These are phyloP conservation scores for Paraphysoderma sedebokerense DNA, from an alignment of 371 early-diverging fungal genomes.

Conservation along the genomic window DNA sequence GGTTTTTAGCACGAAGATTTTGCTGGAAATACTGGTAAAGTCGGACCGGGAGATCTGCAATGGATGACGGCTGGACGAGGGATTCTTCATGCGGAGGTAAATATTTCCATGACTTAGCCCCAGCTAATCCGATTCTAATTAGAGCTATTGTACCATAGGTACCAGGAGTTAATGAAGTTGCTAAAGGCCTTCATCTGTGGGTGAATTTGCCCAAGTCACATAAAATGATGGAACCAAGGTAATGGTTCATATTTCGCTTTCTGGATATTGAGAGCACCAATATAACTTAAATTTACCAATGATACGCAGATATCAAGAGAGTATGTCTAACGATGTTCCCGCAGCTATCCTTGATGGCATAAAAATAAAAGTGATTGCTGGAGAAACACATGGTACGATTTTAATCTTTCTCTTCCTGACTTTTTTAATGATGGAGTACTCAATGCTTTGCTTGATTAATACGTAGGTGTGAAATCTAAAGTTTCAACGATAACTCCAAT, in stretches of 20 bases:
- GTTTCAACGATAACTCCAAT: conserved; percentile 49
- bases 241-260: no score
- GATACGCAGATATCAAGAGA: conserved; percentile 42
- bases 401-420: no score
- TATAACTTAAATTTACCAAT: no score
- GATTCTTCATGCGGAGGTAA: conserved; percentile 65
- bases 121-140: no score
- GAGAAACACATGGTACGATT: conserved; percentile 38
- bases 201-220: conserved; percentile 62
- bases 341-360: conserved; percentile 36
- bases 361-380: conserved; percentile 59
- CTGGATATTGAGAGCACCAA: no score
- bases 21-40: conserved; percentile 49
- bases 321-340: no score
- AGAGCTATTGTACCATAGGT: no score
- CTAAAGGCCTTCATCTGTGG: conserved; percentile 59
- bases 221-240: conserved; percentile 55
- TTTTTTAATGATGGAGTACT: no score
- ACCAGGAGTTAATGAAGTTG: no score
- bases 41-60: conserved; percentile 56
- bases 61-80: conserved; percentile 65
- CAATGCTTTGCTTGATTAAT: no score
- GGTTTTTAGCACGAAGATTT: conserved; percentile 74
- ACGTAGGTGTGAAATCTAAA: conserved; percentile 24
- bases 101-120: conserved; percentile 18